Conservation (phyloP, 306 rosid genomes). For the Dicorynia guianensis region DNA sequence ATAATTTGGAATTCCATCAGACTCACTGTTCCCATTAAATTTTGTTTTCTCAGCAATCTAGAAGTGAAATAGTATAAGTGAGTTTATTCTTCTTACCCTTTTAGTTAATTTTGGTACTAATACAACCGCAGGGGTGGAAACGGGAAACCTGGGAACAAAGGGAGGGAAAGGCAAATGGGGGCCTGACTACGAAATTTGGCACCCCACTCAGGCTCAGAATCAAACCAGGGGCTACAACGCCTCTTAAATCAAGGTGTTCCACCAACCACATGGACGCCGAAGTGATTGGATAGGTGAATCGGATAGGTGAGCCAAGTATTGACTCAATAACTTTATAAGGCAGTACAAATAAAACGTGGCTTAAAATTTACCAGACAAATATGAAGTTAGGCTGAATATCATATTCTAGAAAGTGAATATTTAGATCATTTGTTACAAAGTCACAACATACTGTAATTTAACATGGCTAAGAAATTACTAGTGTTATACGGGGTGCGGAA, state of each 20-base stretch:
- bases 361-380: constrained; percentile 25
- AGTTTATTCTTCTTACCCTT: no score
- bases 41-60: no score
- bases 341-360: not conserved
- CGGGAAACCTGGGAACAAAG: no score
- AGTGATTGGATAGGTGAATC: not conserved
- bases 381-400: constrained; percentile 11
- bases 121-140: no score
- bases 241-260: constrained; percentile 1
- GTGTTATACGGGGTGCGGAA: not conserved
- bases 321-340: not conserved
- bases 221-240: not conserved
- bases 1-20: not conserved
- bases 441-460: constrained; percentile 16
- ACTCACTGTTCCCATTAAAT: not conserved
- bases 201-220: not conserved
- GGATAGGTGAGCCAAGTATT: not conserved
- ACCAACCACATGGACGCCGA: not conserved
- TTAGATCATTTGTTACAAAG: constrained; percentile 23
- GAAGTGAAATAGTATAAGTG: no score
- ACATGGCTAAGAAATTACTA: constrained; percentile 30
- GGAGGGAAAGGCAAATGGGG: no score
- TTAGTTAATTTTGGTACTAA: no score
- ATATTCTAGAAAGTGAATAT: constrained; percentile 18
- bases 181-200: no score